Evolutionary conservation across 176 grass and related monocot species (phyloP).

Genomic region (Triticum monococcum): DNA sequence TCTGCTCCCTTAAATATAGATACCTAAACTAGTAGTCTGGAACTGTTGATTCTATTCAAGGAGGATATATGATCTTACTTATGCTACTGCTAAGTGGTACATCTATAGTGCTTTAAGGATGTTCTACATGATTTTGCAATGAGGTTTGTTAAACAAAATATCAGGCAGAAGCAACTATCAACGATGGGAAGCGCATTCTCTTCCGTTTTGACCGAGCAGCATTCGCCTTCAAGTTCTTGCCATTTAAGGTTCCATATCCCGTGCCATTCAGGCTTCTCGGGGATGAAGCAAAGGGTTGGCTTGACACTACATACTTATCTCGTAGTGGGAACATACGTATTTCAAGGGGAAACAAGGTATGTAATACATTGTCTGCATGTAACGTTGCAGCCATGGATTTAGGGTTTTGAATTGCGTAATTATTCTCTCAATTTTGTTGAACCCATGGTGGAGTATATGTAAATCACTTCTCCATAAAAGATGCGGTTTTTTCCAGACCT

Average conservation of each 20-base stretch:
- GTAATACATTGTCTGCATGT: neutral
- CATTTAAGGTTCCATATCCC: conserved; percentile 97
- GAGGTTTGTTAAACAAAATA: conserved; percentile 2
- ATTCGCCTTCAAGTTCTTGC: conserved; percentile 90
- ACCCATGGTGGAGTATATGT: neutral
- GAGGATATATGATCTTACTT: neutral
- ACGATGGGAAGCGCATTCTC: conserved; percentile 82
- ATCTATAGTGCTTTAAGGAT: neutral
- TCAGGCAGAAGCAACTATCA: conserved; percentile 77
- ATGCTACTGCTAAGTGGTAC: conserved; percentile 2
- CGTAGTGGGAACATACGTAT: conserved; percentile 76
- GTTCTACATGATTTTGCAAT: neutral
- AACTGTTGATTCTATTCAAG: neutral
- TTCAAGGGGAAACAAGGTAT: conserved; percentile 98
- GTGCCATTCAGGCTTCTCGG: conserved; percentile 93
- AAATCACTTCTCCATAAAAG: neutral
- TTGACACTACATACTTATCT: conserved; percentile 95
- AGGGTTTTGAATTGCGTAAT: neutral
- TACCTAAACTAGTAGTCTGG: neutral
- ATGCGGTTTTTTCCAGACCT: neutral
- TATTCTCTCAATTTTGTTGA: neutral
- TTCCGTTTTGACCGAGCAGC: conserved; percentile 92
- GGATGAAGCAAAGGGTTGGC: conserved; percentile 97
- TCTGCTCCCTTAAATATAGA: neutral
- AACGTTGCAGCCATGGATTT: conserved; percentile 2